Evolutionary conservation across 495 filamentous ascomycete species (phyloP).

Genomic region (Jackrogersella multiformis): DNA sequence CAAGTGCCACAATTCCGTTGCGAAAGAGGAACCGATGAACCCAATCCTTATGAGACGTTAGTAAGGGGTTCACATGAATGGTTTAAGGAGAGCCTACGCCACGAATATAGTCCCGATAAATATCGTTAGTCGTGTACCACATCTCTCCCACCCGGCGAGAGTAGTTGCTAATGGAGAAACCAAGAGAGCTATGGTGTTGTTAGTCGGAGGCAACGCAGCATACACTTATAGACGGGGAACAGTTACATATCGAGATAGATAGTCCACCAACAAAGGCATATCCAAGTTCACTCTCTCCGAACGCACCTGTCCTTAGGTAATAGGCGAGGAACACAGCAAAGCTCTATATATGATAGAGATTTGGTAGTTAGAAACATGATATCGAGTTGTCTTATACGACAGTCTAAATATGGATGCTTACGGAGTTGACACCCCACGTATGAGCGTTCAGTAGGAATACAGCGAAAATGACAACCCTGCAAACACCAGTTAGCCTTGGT

Average conservation of each 20-base stretch:
- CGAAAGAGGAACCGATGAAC: slow-evolving; percentile 73
- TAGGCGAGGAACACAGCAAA: slow-evolving; percentile 78
- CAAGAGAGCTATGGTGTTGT: slow-evolving; percentile 64
- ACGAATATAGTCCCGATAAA: slow-evolving; percentile 68
- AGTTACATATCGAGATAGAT: slow-evolving; percentile 65
- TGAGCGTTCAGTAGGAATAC: slow-evolving; percentile 65
- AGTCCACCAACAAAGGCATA: slow-evolving; percentile 81
- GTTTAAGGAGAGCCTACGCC: slow-evolving; percentile 49
- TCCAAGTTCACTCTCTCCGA: slow-evolving; percentile 65
- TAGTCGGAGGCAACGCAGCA: slow-evolving; percentile 49
- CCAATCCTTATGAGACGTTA: slow-evolving; percentile 48
- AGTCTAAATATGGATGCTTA: slow-evolving; percentile 44
- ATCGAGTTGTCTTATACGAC: neutral
- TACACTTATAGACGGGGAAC: slow-evolving; percentile 2
- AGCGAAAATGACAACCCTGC: slow-evolving; percentile 61
- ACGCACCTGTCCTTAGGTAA: slow-evolving; percentile 69
- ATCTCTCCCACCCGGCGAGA: slow-evolving; percentile 58
- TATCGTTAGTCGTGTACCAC: slow-evolving; percentile 65
- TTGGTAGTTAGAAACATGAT: slow-evolving; percentile 9
- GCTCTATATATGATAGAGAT: slow-evolving; percentile 49
- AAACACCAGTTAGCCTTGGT: slow-evolving; percentile 2
- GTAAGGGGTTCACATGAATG: neutral
- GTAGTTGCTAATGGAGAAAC: slow-evolving; percentile 72
- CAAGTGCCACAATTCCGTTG: slow-evolving; percentile 74
- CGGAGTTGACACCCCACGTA: slow-evolving; percentile 68